A percentile compares a stretch with the other conserved stretches of the same genome.
Evolutionary conservation across 306 rosid species (phyloP).

Genomic region (peach (Prunus persica)): DNA sequence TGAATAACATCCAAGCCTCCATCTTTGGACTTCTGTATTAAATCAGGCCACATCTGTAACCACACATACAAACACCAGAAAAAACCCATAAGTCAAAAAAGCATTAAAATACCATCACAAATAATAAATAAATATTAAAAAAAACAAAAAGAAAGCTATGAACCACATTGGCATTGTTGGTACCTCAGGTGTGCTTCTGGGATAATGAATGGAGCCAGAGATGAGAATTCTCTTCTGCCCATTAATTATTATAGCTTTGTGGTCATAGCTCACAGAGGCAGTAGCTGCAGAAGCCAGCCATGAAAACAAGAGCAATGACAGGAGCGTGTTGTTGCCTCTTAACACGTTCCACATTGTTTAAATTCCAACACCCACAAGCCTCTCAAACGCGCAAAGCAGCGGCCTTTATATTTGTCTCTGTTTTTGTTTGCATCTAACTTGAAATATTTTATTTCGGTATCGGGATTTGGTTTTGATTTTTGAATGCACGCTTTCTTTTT

Average conservation of each 20-base stretch:
- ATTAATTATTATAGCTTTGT: constrained; percentile 60
- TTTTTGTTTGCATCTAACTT: constrained; percentile 20
- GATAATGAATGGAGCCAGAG: constrained; percentile 96
- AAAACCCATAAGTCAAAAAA: background rate
- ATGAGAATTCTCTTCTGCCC: constrained; percentile 68
- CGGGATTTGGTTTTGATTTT: constrained; percentile 24
- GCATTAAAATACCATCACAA: background rate
- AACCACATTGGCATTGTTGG: constrained; percentile 27
- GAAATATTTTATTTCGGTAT: constrained; percentile 21
- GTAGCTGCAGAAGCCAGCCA: constrained; percentile 37
- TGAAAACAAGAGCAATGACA: constrained; percentile 26
- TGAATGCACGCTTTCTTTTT: background rate
- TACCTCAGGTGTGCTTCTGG: constrained; percentile 97
- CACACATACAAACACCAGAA: constrained; percentile 4
- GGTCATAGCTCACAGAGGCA: constrained; percentile 71
- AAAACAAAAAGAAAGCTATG: background rate
- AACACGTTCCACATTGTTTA: constrained; percentile 33
- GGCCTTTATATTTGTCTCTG: background rate
- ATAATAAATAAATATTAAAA: background rate
- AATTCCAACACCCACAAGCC: constrained; percentile 24
- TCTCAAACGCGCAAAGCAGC: constrained; percentile 13
- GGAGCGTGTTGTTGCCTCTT: background rate
- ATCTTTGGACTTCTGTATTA: constrained; percentile 88
- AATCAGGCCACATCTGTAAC: constrained; percentile 88
- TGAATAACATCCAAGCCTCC: constrained; percentile 95